Percentiles rank a stretch among this genome's conserved stretches.
Evolutionary conservation across 306 rosid species (phyloP).

Genomic region (Ormosia emarginata): DNA sequence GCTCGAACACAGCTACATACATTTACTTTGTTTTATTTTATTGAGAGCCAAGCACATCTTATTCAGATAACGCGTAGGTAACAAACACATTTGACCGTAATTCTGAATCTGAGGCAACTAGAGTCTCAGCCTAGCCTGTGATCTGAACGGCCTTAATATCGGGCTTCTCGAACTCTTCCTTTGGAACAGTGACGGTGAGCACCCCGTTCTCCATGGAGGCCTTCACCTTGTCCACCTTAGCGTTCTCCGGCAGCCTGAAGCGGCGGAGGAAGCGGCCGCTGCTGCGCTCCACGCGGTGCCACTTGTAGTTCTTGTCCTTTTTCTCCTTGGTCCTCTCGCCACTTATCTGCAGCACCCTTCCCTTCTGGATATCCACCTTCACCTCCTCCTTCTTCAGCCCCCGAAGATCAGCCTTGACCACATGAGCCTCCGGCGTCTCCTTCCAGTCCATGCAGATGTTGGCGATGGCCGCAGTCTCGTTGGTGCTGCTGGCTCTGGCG

Average conservation of each 20-base stretch:
- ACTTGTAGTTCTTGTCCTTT: conserved; percentile 35
- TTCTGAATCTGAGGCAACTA: background rate
- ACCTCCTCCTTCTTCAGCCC: conserved; percentile 49
- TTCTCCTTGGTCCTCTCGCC: conserved; percentile 38
- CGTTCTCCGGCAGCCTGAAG: conserved; percentile 42
- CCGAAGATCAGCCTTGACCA: conserved; percentile 37
- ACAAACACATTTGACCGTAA: too few species aligned
- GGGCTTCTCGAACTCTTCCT: conserved; percentile 26
- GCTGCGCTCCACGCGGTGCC: conserved; percentile 39
- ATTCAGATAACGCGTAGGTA: too few species aligned
- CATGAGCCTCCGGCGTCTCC: conserved; percentile 43
- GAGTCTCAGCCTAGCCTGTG: background rate
- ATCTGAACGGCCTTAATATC: conserved; percentile 43
- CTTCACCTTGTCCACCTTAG: conserved; percentile 31
- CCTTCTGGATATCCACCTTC: conserved; percentile 34
- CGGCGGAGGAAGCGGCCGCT: conserved; percentile 33
- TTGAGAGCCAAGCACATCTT: too few species aligned
- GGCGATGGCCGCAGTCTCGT: too few species aligned
- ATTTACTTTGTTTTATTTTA: too few species aligned
- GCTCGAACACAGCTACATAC: too few species aligned
- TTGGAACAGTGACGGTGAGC: conserved; percentile 34
- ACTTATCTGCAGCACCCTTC: conserved; percentile 33
- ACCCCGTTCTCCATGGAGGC: conserved; percentile 43
- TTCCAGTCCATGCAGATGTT: conserved; percentile 31
- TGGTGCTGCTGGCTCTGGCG: too few species aligned